Evolutionary conservation across 2,329 filamentous ascomycete species (phyloP), one percentile per base, ranked within the genome.

Genomic region (Talaromyces albobiverticillius): DNA sequence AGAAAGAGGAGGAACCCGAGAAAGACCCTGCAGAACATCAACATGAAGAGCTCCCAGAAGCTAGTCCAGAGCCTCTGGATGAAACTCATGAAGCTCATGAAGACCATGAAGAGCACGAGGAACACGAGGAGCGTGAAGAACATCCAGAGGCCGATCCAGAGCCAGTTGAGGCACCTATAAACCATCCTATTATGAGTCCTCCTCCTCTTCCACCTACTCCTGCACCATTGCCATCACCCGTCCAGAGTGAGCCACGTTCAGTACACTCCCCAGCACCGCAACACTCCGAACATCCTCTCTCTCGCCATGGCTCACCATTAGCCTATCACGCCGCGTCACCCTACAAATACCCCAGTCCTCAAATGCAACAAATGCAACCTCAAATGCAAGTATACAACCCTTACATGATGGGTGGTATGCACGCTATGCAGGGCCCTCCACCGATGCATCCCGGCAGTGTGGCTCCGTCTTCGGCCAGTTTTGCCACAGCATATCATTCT

Each of bases 311-410:
- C 26, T 61, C 63, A 38, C 61, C 66, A 26, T 25, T 55, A 20
- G 36, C 38, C 29, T 55, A 55, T 34, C 53, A 55, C 22, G 29
- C 55, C 1, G 63, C 64, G 10, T 63, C 63, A 18, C 55, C 60
- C 22, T 59, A 65, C 40, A 69, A 69, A 60, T 59, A 67, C 49
- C 65, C 64, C 63, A 71, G 66, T 46, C 71, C 72, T 20, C 64
- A 71, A 45, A 64, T 69, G 45, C 66, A 66, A 51, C 61, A n/a
- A n/a, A n/a, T n/a, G n/a, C n/a, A n/a, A n/a, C 71, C 72, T 20
- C 64, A 71, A 45, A 64, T 69, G 45, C 66, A 66, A 51, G 61
- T 64, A n/a, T 71, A 74, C 59, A 65, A 64, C 42, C 69, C 70
- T 41, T 67, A 70, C 20, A 60, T 61, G 56, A 67, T 72, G 60